These are phyloP conservation scores for Didymella glomerata DNA, from an alignment of 2,329 filamentous ascomycete species.

Conservation along the genomic window DNA sequence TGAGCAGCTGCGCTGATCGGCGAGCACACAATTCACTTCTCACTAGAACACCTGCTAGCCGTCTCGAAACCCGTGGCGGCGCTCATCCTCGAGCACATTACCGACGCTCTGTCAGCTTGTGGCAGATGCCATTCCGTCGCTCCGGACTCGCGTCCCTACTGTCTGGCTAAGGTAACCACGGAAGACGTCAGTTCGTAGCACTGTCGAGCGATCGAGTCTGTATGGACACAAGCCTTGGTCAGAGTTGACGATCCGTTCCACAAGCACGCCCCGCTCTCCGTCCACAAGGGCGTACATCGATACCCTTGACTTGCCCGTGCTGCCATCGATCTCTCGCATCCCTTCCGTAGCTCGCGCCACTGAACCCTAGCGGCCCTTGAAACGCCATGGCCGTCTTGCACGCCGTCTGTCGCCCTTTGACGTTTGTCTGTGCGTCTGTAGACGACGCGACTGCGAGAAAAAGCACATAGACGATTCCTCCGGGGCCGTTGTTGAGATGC, in stretches of 20 bases:
- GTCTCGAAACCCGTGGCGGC: constrained; percentile 10
- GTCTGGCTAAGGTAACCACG: constrained; percentile 31
- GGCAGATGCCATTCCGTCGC: constrained; percentile 32
- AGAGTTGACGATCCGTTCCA: constrained; percentile 46
- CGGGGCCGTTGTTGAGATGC: constrained; percentile 9
- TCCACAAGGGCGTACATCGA: constrained; percentile 37
- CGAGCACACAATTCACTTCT: constrained; percentile 35
- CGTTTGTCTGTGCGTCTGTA: constrained; percentile 17
- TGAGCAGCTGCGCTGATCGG: constrained; percentile 35
- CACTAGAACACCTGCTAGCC: constrained; percentile 27
- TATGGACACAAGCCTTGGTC: constrained; percentile 30
- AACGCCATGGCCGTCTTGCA: constrained; percentile 44
- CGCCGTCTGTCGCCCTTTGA: constrained; percentile 24
- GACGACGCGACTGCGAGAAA: constrained; percentile 11
- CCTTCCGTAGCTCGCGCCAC: constrained; percentile 48
- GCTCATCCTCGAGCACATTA: constrained; percentile 14
- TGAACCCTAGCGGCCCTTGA: constrained; percentile 38
- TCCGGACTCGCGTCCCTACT: constrained; percentile 32
- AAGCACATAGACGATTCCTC: constrained; percentile 12
- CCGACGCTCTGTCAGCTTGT: constrained; percentile 15
- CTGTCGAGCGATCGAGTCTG: constrained; percentile 20
- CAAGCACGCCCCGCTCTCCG: constrained; percentile 46
- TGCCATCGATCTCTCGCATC: constrained; percentile 50
- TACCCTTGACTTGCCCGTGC: constrained; percentile 42
- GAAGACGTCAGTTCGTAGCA: constrained; percentile 16